phyloP scores from a whole-genome alignment of 1,284 basidiomycete species.

The Boletus mariae region DNA sequence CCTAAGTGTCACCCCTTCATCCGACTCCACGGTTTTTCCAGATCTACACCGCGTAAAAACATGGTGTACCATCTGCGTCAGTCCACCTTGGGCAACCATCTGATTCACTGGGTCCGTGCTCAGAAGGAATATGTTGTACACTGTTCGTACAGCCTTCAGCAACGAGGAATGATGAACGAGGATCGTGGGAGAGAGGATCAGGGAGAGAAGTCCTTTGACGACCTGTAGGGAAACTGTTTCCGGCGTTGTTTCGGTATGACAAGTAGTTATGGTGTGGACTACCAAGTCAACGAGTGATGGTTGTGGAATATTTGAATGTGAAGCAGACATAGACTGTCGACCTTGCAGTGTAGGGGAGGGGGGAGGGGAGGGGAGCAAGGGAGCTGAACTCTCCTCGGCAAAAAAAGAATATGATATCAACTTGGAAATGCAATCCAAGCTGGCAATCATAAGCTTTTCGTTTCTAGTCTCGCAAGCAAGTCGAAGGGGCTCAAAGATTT shows the following conservation, averaged over 20 bases:
- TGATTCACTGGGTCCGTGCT: constrained; percentile 89
- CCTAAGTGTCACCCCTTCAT: constrained; percentile 19
- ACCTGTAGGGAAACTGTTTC: constrained; percentile 92
- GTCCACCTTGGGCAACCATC: constrained; percentile 92
- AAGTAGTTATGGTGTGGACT: constrained; percentile 89
- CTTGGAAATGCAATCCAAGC: constrained; percentile 94
- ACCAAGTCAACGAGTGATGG: constrained; percentile 86
- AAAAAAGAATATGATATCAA: constrained; percentile 97
- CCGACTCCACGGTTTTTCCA: constrained; percentile 31
- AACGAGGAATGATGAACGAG: constrained; percentile 92
- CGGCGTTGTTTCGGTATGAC: constrained; percentile 83
- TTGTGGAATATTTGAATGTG: constrained; percentile 50
- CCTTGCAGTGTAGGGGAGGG: constrained; percentile 58
- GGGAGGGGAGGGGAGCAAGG: constrained; percentile 55
- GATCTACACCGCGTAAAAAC: constrained; percentile 78
- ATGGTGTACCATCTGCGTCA: constrained; percentile 96
- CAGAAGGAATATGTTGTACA: constrained; percentile 94
- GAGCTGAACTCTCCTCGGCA: constrained; percentile 46
- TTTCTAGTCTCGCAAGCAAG: constrained; percentile 91
- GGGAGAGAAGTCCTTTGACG: constrained; percentile 86
- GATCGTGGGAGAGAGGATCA: constrained; percentile 82
- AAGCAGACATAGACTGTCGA: constrained; percentile 43
- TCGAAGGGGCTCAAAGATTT: constrained; percentile 90
- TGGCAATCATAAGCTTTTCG: constrained; percentile 91
- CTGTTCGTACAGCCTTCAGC: constrained; percentile 91